Base-by-base conservation (phyloP, 2,329 filamentous ascomycete genomes). In the Xylariaceae sp. region DNA sequence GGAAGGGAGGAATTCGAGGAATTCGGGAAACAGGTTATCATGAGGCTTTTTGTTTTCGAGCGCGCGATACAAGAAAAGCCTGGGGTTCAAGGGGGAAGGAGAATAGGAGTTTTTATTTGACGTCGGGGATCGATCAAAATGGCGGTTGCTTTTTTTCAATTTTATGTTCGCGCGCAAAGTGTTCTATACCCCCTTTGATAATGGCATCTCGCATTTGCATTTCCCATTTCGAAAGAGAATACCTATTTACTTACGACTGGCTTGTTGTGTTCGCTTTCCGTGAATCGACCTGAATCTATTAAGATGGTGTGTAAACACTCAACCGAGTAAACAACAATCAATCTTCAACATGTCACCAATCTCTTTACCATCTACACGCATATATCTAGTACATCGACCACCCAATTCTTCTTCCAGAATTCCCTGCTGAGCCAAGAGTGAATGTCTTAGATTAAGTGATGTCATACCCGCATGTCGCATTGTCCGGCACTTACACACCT, bases 91-190 rank as follows among this genome's bases (percentile, higher is more conserved):
- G 53, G 58, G 57, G 49, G 11, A 34, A n/a, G 18, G 4, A n/a
- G n/a, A 51, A 60, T 57, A 58, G 58, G 60, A 60, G 57, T 41
- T 41, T 41, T 9, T 30, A 13, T 41, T 41, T 41, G 37, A 41
- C 11, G 37, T 8, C 9, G 37, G 11, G 11, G 8, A 41, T 13
- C 37, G 37, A 41, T 9, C 37, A 41, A 41, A 41, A 41, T 41
- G 37, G 57, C 61, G 57, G 51, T 49, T 59, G 45, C 49, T 17
- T 18, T 51, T 37, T 23, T 48, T 51, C 37, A 30, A 4, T 6
- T 30, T 51, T 37, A 34, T 8, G 30, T 45, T 45, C 30, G 23
- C 23, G 23, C 37, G 9, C 37, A 41, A 41, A 30, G 23, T 30
- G 37, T 35, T 39, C 52, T 53, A 37, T 55, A 55, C 45, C 34